These are phyloP conservation scores for Basidiobolus heterosporus DNA, from an alignment of 371 early-diverging fungal genomes.

Conservation along the genomic window DNA sequence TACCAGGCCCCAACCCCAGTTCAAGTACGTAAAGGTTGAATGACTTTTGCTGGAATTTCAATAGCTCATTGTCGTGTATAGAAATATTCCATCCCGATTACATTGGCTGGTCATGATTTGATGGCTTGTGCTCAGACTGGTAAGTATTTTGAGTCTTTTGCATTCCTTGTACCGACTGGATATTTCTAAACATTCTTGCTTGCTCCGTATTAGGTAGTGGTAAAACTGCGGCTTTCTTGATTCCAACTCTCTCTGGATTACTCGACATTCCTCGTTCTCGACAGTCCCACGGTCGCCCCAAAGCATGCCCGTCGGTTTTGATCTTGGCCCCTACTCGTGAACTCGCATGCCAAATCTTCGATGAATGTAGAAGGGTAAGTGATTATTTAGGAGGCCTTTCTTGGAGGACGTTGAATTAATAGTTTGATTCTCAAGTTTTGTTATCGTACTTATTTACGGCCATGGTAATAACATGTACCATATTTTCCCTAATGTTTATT, in stretches of 20 bases:
- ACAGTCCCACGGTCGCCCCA: constrained; percentile 51
- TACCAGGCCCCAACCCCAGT: constrained; percentile 52
- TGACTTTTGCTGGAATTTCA: background rate
- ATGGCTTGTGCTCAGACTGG: constrained; percentile 71
- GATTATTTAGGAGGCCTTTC: too few relatives aligned
- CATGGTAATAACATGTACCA: constrained; percentile 18
- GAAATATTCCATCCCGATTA: constrained; percentile 45
- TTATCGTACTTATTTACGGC: constrained; percentile 74
- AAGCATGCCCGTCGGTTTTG: constrained; percentile 68
- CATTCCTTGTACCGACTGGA: constrained; percentile 51
- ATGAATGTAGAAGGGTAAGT: constrained; percentile 28
- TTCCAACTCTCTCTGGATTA: constrained; percentile 87
- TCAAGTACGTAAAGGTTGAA: constrained; percentile 18
- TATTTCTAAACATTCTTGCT: constrained; percentile 22
- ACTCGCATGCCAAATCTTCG: constrained; percentile 81
- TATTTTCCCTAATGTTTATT: background rate
- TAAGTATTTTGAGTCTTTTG: constrained; percentile 42
- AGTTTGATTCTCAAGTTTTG: constrained; percentile 54
- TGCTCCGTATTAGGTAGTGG: constrained; percentile 96
- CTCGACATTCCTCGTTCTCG: constrained; percentile 57
- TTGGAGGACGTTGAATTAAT: too few relatives aligned
- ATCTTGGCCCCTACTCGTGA: constrained; percentile 94
- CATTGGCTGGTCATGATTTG: constrained; percentile 40
- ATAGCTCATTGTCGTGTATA: constrained; percentile 7
- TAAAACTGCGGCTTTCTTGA: constrained; percentile 93